Conservation (phyloP, 2,329 filamentous ascomycete genomes). For the Fonsecaea pugnacius region DNA sequence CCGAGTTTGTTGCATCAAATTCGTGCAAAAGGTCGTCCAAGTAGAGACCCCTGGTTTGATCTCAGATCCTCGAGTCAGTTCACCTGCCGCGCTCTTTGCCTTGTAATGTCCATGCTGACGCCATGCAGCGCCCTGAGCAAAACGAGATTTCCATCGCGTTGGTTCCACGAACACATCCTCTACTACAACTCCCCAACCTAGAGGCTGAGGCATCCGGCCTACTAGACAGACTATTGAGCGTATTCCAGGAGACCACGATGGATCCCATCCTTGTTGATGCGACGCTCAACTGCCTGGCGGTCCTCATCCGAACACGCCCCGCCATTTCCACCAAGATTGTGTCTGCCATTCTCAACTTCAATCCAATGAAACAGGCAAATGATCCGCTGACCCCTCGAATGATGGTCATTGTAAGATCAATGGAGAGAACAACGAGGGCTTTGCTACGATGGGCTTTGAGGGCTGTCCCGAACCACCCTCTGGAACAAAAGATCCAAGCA, state of each 20-base stretch:
- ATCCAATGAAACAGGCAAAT: slow-evolving; percentile 80
- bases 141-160: slow-evolving; percentile 86
- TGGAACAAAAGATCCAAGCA: slow-evolving; percentile 79
- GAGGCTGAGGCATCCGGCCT: slow-evolving; percentile 93
- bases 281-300: slow-evolving; percentile 84
- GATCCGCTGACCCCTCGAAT: slow-evolving; percentile 76
- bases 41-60: slow-evolving; percentile 86
- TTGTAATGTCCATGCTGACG: slow-evolving; percentile 12
- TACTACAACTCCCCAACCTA: slow-evolving; percentile 77
- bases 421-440: slow-evolving; percentile 89
- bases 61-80: slow-evolving; percentile 77
- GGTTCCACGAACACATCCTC: slow-evolving; percentile 78
- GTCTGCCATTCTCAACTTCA: slow-evolving; percentile 84
- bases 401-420: slow-evolving; percentile 84
- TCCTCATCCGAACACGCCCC: slow-evolving; percentile 80
- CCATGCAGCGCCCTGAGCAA: slow-evolving; percentile 67
- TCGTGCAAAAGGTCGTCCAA: slow-evolving; percentile 88
- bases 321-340: slow-evolving; percentile 83
- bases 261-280: slow-evolving; percentile 88
- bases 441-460: slow-evolving; percentile 82
- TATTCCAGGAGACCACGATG: slow-evolving; percentile 85
- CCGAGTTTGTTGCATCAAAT: slow-evolving; percentile 95
- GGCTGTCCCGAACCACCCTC: slow-evolving; percentile 79
- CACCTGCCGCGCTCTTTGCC: not conserved
- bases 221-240: slow-evolving; percentile 81